Evolutionary conservation across 371 early-diverging fungal genomes (phyloP), one percentile per base, ranked within the genome.

Genomic region (Syncephalis fuscata): DNA sequence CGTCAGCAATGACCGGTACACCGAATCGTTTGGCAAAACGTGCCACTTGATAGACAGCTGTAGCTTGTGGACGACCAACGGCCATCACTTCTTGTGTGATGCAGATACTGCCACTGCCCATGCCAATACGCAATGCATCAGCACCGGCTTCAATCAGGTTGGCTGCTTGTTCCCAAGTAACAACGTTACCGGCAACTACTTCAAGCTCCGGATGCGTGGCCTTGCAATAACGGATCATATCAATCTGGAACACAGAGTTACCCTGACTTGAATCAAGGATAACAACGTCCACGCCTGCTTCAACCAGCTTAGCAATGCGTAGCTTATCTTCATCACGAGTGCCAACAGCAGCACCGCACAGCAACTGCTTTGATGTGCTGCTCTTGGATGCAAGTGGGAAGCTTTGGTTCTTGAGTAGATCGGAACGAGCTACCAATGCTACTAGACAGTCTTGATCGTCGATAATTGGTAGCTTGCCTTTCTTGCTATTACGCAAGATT

Each of bases 51-150:
- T 75, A 90, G 45, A 96, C 96, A 23, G 92, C 96, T 16, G 94
- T 92, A n/a, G 88, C 96, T 64, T 93, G 96, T 39, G 94, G 94
- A 58, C 96, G 82, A 59, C 96, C 96, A 54, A 90, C 89, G 24
- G 94, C 94, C 92, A 92, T 93, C 56, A 93, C 92, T 73, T 93
- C 96, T 63, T 95, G 95, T 36, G 95, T 95, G 53, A 92, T 95
- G 76, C 96, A 95, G 64, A 95, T 95, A 24, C 86, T 85, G 21
- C 96, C 96, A 51, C 82, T 82, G 45, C 96, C 96, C 96, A 95
- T 95, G 52, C 96, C 96, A 48, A 95, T 77, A 56, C 91, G 81
- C 46, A 95, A 70, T 51, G 84, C 94, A 60, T 95, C 96, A 48
- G 91, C 94, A 56, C 96, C 96, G 44, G 93, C 96, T 15, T 68